Evolutionary conservation across 805 yeast species (phyloP), one percentile per base, ranked within the genome.

Genomic region (Pichia gijzeniarum): DNA sequence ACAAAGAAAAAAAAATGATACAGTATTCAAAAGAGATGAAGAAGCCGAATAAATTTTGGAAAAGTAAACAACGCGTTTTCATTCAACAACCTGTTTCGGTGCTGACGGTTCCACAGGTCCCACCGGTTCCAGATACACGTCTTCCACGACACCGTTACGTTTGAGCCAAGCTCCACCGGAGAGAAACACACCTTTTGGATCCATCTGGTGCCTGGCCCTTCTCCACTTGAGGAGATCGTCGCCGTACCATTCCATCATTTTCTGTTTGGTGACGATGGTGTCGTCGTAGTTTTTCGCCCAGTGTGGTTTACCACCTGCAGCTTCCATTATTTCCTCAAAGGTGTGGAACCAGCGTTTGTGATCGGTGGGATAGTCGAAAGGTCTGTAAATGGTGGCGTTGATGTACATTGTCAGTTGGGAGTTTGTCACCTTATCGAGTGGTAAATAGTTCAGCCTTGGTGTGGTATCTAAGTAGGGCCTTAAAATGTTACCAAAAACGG

Each of bases 221-320:
- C 83, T 80, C 72, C 77, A 91, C 36, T 68, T 60, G 12, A 55
- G 61, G 51, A 90, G 71, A 53, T 81, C 82, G 8, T 80, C 77
- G 10, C 93, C 95, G 59, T 80, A 86, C 95, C 95, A 86, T 53
- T 78, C 78, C 44, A 72, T 69, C 67, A 87, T 77, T 48, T 77
- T 76, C 8, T 75, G 72, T 28, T 80, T 77, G 59, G 88, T 79
- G 1, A 96, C 96, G 55, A 80, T 72, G 93, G 88, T 85, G 48
- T 83, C 80, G 50, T 82, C 83, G 63, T 88, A 91, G 64, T 89
- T 90, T 71, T 91, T 91, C 16, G 99, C 99, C 99, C 99, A 91
- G 64, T 91, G 99, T 2, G 99, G 99, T 62, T 81, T 85, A 37
- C 99, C 99, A 32, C 85, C 89, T 25, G 84, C 89, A 22, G 77